Evolutionary conservation across 371 early-diverging fungal genomes (phyloP), one percentile per base, ranked within the genome.

Genomic region (Circinella minor): DNA sequence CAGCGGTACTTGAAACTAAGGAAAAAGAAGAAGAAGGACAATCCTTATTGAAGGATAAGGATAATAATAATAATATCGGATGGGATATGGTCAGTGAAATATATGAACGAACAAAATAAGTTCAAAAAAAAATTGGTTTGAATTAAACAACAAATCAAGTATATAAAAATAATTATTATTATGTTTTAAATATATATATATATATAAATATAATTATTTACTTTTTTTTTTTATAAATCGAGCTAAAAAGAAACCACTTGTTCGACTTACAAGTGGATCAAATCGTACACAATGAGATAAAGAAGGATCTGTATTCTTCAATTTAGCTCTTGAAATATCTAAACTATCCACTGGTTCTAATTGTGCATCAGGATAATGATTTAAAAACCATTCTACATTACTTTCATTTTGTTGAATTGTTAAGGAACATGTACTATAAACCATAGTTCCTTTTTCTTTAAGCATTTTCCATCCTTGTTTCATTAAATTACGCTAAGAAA

Each of bases 391-490:
- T 4, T 81, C 86, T 3, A 96, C 81, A 43, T 95, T 88, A 15
- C 85, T 89, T 74, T 96, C 97, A 70, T 97, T 96, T 74, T 96
- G 96, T 9, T 82, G 80, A 4, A 86, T 75, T 0, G 94, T 88
- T 20, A 96, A 76, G 1, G 91, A 91, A 74, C 96, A 96, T 0
- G 95, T 96, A 70, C 93, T 93, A 77, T 97, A 97, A 5, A 97
- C 92, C 75, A 96, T 78, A 3, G 91, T 79, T 0, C 97, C 96
- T 15, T 90, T 90, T 4, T 36, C 18, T 38, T 66, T 66, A 38
- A 71, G 63, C 71, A 71, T 71, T 3, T 27, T 51, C 67, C 71
- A 71, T n/a, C 67, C 71, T 54, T 71, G 67, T 7, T 61, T 62
- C 67, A 71, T 66, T 18, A 96, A 77, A 34, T 80, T 69, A 4